phyloP scores from a whole-genome alignment of 1,284 basidiomycete genomes.

The Tylopilus sp. region DNA sequence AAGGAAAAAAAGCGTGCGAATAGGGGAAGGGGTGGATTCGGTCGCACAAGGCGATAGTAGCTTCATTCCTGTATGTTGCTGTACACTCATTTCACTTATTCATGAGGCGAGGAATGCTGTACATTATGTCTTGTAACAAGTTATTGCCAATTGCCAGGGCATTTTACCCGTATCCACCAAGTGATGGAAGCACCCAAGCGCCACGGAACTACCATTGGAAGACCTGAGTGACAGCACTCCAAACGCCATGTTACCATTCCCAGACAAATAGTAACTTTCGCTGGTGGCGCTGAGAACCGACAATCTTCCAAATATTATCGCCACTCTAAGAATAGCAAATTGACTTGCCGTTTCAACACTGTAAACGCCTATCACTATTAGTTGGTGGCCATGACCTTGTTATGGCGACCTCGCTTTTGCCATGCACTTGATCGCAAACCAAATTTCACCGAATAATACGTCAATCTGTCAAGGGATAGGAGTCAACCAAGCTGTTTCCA shows the following conservation, averaged over 20 bases:
- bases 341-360: background rate
- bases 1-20: constrained; percentile 67
- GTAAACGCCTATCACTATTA: background rate
- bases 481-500: constrained; percentile 10
- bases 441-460: background rate
- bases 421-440: constrained; percentile 14
- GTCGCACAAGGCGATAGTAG: constrained; percentile 37
- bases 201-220: background rate
- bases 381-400: constrained; percentile 9
- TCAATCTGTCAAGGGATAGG: background rate
- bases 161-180: background rate
- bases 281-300: background rate
- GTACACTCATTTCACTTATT: background rate
- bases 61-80: background rate
- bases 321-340: background rate
- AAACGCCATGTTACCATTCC: background rate
- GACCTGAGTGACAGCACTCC: too few species aligned
- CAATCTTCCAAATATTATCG: too few species aligned
- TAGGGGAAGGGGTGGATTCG: constrained; percentile 32
- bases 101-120: background rate
- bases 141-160: background rate
- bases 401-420: constrained; percentile 4
- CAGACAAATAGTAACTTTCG: background rate
- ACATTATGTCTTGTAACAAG: background rate
- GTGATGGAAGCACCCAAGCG: background rate